Percentiles rank a stretch among this genome's conserved stretches.
Conservation (phyloP, 2,329 filamentous ascomycete genomes). For the Exophiala alcalophila region DNA sequence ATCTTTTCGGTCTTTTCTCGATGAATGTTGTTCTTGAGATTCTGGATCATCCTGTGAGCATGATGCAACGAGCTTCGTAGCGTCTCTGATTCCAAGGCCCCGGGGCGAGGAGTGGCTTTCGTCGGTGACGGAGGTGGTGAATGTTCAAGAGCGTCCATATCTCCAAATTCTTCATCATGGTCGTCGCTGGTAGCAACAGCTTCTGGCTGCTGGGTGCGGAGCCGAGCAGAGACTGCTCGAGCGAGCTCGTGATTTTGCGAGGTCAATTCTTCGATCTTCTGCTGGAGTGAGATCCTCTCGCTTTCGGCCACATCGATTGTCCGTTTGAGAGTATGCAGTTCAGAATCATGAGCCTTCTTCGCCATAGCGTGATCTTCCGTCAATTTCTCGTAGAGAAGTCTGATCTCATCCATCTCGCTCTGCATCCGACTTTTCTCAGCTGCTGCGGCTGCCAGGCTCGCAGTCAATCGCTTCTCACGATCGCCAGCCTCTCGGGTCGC, state of each 20-base stretch:
- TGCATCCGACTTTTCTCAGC: conserved; percentile 75
- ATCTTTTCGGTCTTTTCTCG: conserved; percentile 98
- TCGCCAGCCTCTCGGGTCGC: conserved; percentile 73
- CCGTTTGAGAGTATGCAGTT: conserved; percentile 78
- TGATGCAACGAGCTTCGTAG: conserved; percentile 91
- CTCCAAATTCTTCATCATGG: conserved; percentile 58
- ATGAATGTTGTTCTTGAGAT: conserved; percentile 89
- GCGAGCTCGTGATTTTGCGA: conserved; percentile 89
- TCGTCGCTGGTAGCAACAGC: conserved; percentile 49
- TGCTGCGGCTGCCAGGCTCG: conserved; percentile 66
- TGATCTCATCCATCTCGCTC: conserved; percentile 87
- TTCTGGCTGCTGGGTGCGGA: conserved; percentile 60
- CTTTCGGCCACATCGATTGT: conserved; percentile 74
- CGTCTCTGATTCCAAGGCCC: conserved; percentile 91
- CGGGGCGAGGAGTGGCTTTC: conserved; percentile 84
- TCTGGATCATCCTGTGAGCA: conserved; percentile 94
- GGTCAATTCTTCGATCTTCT: conserved; percentile 82
- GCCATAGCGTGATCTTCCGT: conserved; percentile 73
- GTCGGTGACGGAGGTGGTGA: conserved; percentile 87
- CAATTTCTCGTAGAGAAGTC: conserved; percentile 72
- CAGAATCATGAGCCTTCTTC: conserved; percentile 82
- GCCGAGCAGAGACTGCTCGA: conserved; percentile 73
- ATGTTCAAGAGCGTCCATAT: conserved; percentile 76
- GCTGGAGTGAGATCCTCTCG: conserved; percentile 74
- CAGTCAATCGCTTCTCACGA: conserved; percentile 76